Evolutionary conservation across 2,329 filamentous ascomycete species (phyloP).

Genomic region (Aspergillus pseudonomiae): DNA sequence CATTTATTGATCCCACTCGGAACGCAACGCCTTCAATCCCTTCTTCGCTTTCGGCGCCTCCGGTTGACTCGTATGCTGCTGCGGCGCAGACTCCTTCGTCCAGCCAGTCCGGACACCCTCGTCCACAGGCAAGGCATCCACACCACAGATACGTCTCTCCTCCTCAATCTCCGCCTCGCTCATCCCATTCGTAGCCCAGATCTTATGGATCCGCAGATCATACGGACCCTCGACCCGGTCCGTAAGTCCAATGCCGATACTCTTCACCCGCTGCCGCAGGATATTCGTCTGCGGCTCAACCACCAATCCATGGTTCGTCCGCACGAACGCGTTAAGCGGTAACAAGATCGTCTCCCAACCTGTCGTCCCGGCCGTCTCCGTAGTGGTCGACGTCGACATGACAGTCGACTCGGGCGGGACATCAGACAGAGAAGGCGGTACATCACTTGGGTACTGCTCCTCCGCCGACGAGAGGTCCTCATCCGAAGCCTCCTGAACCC

Average conservation of each 20-base stretch:
- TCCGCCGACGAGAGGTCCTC: conserved; percentile 25
- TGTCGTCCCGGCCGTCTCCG: conserved; percentile 67
- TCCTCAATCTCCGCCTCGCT: conserved; percentile 44
- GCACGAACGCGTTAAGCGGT: conserved; percentile 88
- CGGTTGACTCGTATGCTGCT: conserved; percentile 18
- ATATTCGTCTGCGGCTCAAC: conserved; percentile 93
- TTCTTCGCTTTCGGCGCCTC: conserved; percentile 30
- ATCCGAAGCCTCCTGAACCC: conserved; percentile 23
- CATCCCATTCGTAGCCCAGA: conserved; percentile 87
- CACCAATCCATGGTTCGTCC: conserved; percentile 89
- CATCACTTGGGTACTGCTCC: conserved; percentile 28
- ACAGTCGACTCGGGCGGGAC: conserved; percentile 39
- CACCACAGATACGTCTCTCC: conserved; percentile 44
- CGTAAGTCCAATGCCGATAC: conserved; percentile 83
- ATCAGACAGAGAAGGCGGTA: conserved; percentile 43
- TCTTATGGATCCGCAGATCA: conserved; percentile 78
- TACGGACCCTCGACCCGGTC: conserved; percentile 88
- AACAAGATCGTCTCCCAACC: conserved; percentile 96
- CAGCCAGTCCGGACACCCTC: conserved; percentile 37
- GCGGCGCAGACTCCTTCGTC: conserved; percentile 16
- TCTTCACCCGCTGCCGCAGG: conserved; percentile 80
- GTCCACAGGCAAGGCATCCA: conserved; percentile 41
- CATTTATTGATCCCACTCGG: conserved; percentile 35
- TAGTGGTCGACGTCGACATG: conserved; percentile 34
- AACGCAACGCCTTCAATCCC: conserved; percentile 38